Evolutionary conservation across 192 early-diverging fungal species (phyloP).

Genomic region (Powellomyces hirtus): DNA sequence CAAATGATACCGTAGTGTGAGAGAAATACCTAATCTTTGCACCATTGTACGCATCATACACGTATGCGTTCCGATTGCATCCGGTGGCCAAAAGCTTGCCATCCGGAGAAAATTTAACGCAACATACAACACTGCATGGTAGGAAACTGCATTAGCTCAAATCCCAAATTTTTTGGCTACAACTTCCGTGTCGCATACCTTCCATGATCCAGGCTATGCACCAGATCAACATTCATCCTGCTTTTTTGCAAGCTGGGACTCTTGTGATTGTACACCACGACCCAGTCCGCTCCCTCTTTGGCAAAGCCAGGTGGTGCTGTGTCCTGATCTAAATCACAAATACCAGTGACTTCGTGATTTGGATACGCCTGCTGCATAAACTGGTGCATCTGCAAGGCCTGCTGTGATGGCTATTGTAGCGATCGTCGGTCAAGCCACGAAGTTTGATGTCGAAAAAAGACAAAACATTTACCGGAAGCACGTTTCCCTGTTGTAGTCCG

Average conservation of each 20-base stretch:
- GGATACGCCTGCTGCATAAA: conserved; percentile 12
- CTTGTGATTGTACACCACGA: conserved; percentile 63
- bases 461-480: too few species aligned
- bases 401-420: conserved; percentile 5
- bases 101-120: conserved; percentile 92
- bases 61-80: conserved; percentile 84
- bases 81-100: conserved; percentile 91
- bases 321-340: conserved; percentile 79
- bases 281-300: conserved; percentile 84
- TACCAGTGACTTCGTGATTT: conserved; percentile 40
- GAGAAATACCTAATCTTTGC: conserved; percentile 62
- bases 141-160: neutral
- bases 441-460: neutral
- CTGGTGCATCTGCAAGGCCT: neutral
- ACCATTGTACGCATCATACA: conserved; percentile 83
- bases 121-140: conserved; percentile 85
- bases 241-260: conserved; percentile 22
- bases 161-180: neutral
- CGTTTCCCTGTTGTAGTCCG: neutral
- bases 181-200: conserved; percentile 36
- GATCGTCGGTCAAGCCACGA: neutral
- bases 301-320: conserved; percentile 67
- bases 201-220: conserved; percentile 56
- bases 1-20: neutral
- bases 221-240: conserved; percentile 34